phyloP scores from a whole-genome alignment of 768 basidiomycete genomes.

The Boletus rubescentipes region DNA sequence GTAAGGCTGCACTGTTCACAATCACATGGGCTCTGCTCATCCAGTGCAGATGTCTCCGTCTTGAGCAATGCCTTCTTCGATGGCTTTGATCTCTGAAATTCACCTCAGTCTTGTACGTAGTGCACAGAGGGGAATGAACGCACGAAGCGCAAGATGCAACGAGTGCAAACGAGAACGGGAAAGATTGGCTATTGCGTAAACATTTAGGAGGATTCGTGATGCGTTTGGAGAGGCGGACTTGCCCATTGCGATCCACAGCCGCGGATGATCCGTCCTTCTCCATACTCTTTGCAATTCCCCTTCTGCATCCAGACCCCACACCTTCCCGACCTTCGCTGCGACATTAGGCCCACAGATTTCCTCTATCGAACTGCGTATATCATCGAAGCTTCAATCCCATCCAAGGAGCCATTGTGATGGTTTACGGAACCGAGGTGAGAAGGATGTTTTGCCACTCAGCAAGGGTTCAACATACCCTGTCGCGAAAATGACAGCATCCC shows the following conservation, averaged over 20 bases:
- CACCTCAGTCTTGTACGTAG: neutral
- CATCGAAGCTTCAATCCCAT: slow-evolving; percentile 40
- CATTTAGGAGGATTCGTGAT: neutral
- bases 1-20: neutral
- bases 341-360: slow-evolving; percentile 48
- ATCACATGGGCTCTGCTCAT: neutral
- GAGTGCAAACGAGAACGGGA: slow-evolving; percentile 27
- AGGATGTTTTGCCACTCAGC: neutral
- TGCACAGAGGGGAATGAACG: neutral
- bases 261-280: slow-evolving; percentile 35
- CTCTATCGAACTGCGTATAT: slow-evolving; percentile 39
- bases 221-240: neutral
- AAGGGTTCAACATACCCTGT: slow-evolving; percentile 28
- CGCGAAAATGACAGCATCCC: slow-evolving; percentile 34
- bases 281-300: slow-evolving; percentile 53
- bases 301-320: slow-evolving; percentile 68
- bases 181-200: slow-evolving; percentile 17
- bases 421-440: neutral
- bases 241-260: slow-evolving; percentile 33
- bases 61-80: slow-evolving; percentile 24
- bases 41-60: slow-evolving; percentile 14
- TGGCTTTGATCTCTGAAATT: slow-evolving; percentile 29
- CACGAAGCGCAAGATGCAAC: slow-evolving; percentile 32
- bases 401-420: neutral
- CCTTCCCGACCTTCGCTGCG: slow-evolving; percentile 44